These are phyloP conservation scores for Microsporum audouinii DNA, from an alignment of 2,329 filamentous ascomycete species.

Conservation along the genomic window DNA sequence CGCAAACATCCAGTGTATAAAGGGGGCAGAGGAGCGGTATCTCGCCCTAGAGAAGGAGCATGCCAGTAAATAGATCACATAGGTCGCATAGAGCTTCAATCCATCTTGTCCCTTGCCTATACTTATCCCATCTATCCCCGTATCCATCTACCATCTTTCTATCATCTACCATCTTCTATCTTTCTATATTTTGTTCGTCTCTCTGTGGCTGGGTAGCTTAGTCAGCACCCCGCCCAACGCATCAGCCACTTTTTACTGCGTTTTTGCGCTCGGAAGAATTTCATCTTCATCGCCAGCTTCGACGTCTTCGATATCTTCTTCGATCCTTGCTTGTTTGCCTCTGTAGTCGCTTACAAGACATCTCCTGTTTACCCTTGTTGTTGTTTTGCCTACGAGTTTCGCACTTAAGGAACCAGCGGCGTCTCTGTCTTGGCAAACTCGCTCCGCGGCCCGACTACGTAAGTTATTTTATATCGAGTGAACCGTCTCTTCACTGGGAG, in stretches of 20 bases:
- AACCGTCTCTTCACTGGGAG: neutral
- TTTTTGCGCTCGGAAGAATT: neutral
- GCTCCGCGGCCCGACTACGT: constrained; percentile 3
- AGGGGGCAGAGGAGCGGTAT: constrained; percentile 64
- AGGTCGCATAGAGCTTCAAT: neutral
- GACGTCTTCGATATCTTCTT: neutral
- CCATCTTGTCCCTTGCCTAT: neutral
- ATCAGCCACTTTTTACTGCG: neutral
- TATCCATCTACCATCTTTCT: neutral
- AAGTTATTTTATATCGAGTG: neutral
- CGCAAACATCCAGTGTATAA: constrained; percentile 81
- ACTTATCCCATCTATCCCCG: neutral
- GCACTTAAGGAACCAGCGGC: neutral
- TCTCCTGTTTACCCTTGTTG: neutral
- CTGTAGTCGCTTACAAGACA: neutral
- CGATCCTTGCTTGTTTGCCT: neutral
- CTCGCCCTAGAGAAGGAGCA: constrained; percentile 31
- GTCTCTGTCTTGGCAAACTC: neutral
- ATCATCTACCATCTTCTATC: neutral
- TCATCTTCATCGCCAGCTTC: neutral
- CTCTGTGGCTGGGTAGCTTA: constrained; percentile 2
- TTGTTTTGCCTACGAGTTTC: neutral
- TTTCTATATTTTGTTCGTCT: neutral
- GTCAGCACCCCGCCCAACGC: neutral
- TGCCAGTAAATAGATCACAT: constrained; percentile 4